Base-by-base conservation (phyloP, 2,329 filamentous ascomycete genomes). In the Mycogone perniciosa region DNA sequence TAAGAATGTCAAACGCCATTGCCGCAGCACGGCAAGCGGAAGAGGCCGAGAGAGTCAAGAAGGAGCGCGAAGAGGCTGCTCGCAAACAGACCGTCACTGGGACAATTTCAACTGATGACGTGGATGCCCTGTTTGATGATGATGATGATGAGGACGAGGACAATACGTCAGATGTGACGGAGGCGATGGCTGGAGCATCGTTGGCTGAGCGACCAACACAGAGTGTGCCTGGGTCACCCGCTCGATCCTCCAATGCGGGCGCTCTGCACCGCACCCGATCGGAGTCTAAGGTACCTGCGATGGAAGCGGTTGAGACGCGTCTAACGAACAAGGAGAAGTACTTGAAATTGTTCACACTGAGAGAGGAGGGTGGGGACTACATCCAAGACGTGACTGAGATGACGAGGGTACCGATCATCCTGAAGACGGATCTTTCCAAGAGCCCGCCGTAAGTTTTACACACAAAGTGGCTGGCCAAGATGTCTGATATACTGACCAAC, bases 301-400 rank as follows among this genome's bases (percentile, higher is more conserved):
- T 76, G 26, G 88, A 93, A 59, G 81, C 82, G 48, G 81, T 86
- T 5, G 91, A 95, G 72, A 79, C 82, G 51, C 89, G 90, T 65
- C 72, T 93, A 67, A 88, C 80, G 58, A 89, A 93, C 75, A 97
- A 96, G 79, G 90, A 97, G 76, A 96, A 95, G 75, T 99, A 96
- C 71, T 72, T 96, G 56, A 89, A 85, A 67, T 76, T 93, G 57
- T 97, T 97, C 76, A 84, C 85, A 60, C 77, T 99, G 60, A 81
- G 93, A 47, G 92, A 99, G 69, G 88, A 95, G 71, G 86, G 88
- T 60, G 92, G 92, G 58, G 88, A 97, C 62, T 95, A 95, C 75
- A 96, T 99, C 64, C 93, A 99, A 73, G 93, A 99, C 69, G 90
- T 99, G 59, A 91, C 85, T 52, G 93, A 99, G 77, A 96, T 99